Conservation (phyloP, 257 asterid species). For the Solanum tarapatanum region DNA sequence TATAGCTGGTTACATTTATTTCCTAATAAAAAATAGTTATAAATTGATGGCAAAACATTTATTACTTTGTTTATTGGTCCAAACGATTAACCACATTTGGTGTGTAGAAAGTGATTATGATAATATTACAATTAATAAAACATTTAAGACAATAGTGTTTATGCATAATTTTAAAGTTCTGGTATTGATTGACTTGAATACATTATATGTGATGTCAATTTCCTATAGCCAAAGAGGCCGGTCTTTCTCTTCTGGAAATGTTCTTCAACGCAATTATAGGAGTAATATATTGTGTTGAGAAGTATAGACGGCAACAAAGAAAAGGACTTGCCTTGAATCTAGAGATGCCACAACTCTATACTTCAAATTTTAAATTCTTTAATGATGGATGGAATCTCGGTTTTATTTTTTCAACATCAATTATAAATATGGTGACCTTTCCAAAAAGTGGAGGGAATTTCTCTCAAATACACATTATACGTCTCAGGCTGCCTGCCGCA, state of each 20-base stretch:
- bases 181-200: not conserved
- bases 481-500: not conserved
- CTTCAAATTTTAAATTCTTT: not conserved
- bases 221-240: not conserved
- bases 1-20: not conserved
- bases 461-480: not conserved
- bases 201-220: not conserved
- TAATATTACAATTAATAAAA: not conserved
- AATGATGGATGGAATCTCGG: not conserved
- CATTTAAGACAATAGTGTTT: not conserved
- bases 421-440: not conserved
- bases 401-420: not conserved
- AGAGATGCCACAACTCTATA: not conserved
- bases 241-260: not conserved
- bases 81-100: not conserved
- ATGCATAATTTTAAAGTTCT: not conserved
- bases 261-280: not conserved
- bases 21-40: not conserved
- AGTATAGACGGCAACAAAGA: not conserved
- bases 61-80: not conserved
- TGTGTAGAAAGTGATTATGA: not conserved
- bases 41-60: not conserved
- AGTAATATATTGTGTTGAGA: not conserved
- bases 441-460: not conserved
- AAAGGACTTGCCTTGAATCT: not conserved